These are phyloP conservation scores for Thelephora aurantiotincta DNA, from an alignment of 768 basidiomycete genomes.

Conservation along the genomic window DNA sequence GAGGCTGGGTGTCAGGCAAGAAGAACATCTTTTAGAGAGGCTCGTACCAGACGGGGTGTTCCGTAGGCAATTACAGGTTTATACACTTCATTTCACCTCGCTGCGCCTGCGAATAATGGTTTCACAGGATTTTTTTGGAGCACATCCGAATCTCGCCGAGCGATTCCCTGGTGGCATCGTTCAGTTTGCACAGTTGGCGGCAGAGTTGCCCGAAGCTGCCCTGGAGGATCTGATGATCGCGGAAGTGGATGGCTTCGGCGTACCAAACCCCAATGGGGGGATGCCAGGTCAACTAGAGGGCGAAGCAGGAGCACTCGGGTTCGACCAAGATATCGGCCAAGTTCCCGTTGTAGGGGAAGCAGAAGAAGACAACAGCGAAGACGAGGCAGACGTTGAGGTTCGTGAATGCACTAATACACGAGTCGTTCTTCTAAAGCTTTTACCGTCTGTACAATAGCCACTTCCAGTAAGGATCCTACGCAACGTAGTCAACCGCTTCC, in stretches of 20 bases:
- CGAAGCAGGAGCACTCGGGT: slow-evolving; percentile 15
- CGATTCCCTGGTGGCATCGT: slow-evolving; percentile 54
- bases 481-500: slow-evolving; percentile 46
- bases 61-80: slow-evolving; percentile 41
- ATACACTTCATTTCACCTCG: slow-evolving; percentile 3
- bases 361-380: slow-evolving; percentile 29
- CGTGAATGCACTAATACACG: slow-evolving; percentile 12
- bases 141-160: slow-evolving; percentile 35
- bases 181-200: slow-evolving; percentile 44
- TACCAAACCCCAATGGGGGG: slow-evolving; percentile 15
- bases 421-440: neutral
- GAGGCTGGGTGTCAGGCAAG: slow-evolving; percentile 23
- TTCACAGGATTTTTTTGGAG: slow-evolving; percentile 41
- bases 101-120: neutral
- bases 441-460: slow-evolving; percentile 24
- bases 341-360: slow-evolving; percentile 22
- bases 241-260: slow-evolving; percentile 24
- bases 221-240: slow-evolving; percentile 46
- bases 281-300: slow-evolving; percentile 36
- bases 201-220: slow-evolving; percentile 24
- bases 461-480: slow-evolving; percentile 44
- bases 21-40: slow-evolving; percentile 38
- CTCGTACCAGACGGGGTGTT: slow-evolving; percentile 45
- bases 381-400: slow-evolving; percentile 33
- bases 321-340: slow-evolving; percentile 16